Base-by-base conservation (phyloP, 2,329 filamentous ascomycete species). In the Fusarium buharicum region DNA sequence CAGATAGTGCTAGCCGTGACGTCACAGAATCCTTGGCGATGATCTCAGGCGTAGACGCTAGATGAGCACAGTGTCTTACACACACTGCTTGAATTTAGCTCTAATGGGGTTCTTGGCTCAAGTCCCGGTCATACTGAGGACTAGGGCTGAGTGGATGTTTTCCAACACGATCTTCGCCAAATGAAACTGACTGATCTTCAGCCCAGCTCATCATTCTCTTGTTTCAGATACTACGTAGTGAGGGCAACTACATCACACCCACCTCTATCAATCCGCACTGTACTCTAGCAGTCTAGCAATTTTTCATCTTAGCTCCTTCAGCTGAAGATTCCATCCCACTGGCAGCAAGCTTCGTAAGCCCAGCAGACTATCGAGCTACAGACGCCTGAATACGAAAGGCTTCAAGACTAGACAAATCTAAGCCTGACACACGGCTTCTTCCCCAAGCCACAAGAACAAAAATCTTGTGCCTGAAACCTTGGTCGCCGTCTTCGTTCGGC, bases 1-100 rank as follows among this genome's bases (percentile, higher is more conserved):
- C 68, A 66, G 66, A 67, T 58, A 53, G 55, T 56, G 60, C 27
- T 55, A 36, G 59, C 4, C 59, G 41, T 70, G 68, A 70, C 68
- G 67, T 70, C 68, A 70, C 60, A 33, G 28, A 11, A 17, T 31
- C 51, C 44, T 50, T 50, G 55, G 48, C 55, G 64, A 70, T 70
- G 68, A 69, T 68, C 66, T 64, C 50, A 65, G 57, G 36, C 34
- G 47, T 40, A 56, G 49, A 38, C 54, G 49, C 66, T 70, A 67
- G 50, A 13, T 49, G 18, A 20, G 28, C 18, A 64, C 58, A 50
- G 62, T 66, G 45, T 31, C 8, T 22, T 0, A 22, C 20, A 24
- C 39, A 41, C 45, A 41, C 17, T 12, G 50, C 36, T 22, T 30
- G 37, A 37, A 40, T 48, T 58, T 50, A 50, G 61, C 55, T 61